Conservation (phyloP, 306 rosid genomes). For the Cucumis melo region DNA sequence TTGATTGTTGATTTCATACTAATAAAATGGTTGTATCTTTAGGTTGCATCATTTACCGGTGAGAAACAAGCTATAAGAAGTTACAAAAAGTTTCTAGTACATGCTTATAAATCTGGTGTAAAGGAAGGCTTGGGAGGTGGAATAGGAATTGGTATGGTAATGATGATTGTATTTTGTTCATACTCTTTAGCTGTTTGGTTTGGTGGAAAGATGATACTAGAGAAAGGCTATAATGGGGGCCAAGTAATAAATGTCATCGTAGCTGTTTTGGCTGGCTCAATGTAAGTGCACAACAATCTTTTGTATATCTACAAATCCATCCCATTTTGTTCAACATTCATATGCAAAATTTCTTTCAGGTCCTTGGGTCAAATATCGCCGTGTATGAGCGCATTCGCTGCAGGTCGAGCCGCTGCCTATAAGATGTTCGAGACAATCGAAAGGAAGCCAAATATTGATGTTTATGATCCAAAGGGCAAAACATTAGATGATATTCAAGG, state of each 20-base stretch:
- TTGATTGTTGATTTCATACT: no score
- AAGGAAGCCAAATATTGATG: constrained; percentile 7
- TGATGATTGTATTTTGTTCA: constrained; percentile 3
- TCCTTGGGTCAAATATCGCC: constrained; percentile 13
- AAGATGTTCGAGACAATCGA: constrained; percentile 11
- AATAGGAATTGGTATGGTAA: constrained; percentile 3
- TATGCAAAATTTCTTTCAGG: background rate
- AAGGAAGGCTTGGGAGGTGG: background rate
- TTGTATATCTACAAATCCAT: background rate
- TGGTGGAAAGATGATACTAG: constrained; percentile 9
- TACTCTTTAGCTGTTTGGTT: constrained; percentile 16
- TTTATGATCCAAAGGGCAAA: background rate
- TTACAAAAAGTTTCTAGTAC: background rate
- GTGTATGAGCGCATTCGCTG: constrained; percentile 10
- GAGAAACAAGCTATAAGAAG: constrained; percentile 5
- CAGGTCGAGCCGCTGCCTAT: constrained; percentile 4
- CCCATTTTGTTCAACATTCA: background rate
- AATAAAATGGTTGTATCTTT: background rate
- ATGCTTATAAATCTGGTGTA: constrained; percentile 8
- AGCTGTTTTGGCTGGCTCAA: constrained; percentile 7
- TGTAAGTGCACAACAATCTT: constrained; percentile 4
- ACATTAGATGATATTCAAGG: background rate
- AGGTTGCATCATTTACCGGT: constrained; percentile 16
- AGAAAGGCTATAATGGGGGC: constrained; percentile 9
- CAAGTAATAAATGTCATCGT: constrained; percentile 8